Base-by-base conservation (phyloP, 2,329 filamentous ascomycete species). In the Pyrenophora teres region DNA sequence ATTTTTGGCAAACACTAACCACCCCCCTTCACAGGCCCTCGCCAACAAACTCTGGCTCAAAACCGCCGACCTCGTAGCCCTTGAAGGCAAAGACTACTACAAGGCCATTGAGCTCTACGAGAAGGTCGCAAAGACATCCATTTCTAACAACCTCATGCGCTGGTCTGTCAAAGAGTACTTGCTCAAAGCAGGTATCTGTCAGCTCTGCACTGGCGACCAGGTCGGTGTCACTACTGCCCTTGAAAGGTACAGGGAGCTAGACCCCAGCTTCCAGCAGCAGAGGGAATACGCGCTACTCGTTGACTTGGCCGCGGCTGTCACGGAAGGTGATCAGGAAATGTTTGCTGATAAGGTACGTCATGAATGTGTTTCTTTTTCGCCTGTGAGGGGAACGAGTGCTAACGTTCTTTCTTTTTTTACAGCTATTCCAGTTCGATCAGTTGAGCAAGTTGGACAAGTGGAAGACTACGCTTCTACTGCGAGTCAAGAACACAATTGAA, bases 1-100 rank as follows among this genome's bases (percentile, higher is more conserved):
- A 46, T 64, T 64, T 56, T 59, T 60, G 56, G 54, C 38, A 43
- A 58, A 42, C 32, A 59, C 66, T 72, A 63, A 72, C 52, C 19
- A 72, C 52, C 18, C 21, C 25, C 18, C n/a, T 6, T 41, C 54
- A 53, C 60, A 72, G 68, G 69, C 89, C 31, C 83, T 96, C 27
- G 92, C 92, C 57, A 97, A 96, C 80, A 97, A 97, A 76, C 84
- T 94, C 53, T 96, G 85, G 80, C 84, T 97, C 62, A 97, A 97
- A 78, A 89, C 92, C 8, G 93, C 91, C 40, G 94, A 97, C 67
- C 81, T 97, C 39, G 83, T 90, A 6, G 94, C 90, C 10, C 77
- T 96, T 12, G 87, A 92, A 50, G 85, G 80, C 53, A 90, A 97
- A 71, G 97, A 96, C 78, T 87, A 72, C 56, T 73, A 73, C 61